These are phyloP conservation scores for Cryptococcus jaspeensis DNA, from an alignment of 1,284 basidiomycete species.

Conservation along the genomic window DNA sequence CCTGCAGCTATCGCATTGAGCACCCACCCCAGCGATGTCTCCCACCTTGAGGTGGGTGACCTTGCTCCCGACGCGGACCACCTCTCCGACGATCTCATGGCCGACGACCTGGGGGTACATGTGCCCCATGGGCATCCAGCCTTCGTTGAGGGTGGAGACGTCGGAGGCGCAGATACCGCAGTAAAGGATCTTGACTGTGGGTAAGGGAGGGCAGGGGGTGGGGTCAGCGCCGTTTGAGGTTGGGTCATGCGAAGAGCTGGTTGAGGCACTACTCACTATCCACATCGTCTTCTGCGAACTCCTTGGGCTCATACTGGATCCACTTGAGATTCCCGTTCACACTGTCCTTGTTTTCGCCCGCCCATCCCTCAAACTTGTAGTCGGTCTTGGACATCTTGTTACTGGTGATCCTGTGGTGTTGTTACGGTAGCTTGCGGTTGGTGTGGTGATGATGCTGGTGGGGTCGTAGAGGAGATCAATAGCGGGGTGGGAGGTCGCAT, in stretches of 20 bases:
- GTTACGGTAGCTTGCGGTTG: no score
- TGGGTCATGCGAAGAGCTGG: no score
- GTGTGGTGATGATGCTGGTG: no score
- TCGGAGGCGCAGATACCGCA: constrained; percentile 38
- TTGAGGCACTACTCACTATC: constrained; percentile 42
- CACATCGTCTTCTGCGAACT: constrained; percentile 49
- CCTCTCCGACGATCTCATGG: constrained; percentile 56
- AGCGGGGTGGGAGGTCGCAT: no score
- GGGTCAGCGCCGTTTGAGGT: no score
- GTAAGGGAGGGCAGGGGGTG: constrained; percentile 9
- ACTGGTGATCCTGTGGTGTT: no score
- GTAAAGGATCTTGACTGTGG: no score
- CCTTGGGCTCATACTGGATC: constrained; percentile 45
- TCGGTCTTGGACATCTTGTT: not conserved
- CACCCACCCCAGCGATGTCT: no score
- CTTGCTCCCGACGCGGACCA: constrained; percentile 47
- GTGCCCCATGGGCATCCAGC: constrained; percentile 20
- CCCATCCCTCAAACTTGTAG: constrained; percentile 43
- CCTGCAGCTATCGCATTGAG: constrained; percentile 51
- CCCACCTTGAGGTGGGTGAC: no score
- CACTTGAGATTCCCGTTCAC: constrained; percentile 48
- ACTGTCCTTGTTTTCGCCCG: constrained; percentile 38
- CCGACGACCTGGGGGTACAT: constrained; percentile 43
- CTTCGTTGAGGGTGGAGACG: constrained; percentile 21
- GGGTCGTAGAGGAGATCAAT: no score